Evolutionary conservation across 2,329 filamentous ascomycete genomes (phyloP), one percentile per base, ranked within the genome.

Genomic region (Torrubiella hemipterigena): DNA sequence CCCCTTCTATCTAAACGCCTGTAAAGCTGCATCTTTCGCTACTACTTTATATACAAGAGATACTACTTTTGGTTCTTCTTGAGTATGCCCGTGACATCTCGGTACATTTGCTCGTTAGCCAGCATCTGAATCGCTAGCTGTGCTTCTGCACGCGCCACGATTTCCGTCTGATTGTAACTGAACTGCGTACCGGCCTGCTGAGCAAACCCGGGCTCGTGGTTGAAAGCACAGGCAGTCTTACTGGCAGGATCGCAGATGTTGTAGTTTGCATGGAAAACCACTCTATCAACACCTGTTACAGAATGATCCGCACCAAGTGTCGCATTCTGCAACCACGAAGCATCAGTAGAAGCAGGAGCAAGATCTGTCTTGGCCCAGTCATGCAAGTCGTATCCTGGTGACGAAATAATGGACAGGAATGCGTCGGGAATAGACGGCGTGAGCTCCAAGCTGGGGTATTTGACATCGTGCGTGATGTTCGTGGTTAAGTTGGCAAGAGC

Each of bases 201-300:
- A 13, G 28, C 30, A 30, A 41, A 41, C 11, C 14, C n/a, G 5
- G 38, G 39, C 35, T 41, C 38, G 19, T 41, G 39, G 35, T 41
- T 41, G 27, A 41, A 41, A 2, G 37, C 27, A 10, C 39, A 40
- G 12, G 15, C 26, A 10, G 29, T 23, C 17, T 16, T 29, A 16
- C 31, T 20, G n/a, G n/a, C n/a, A n/a, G n/a, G n/a, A n/a, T n/a
- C n/a, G 25, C 37, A 40, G 31, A 41, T 40, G 6, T 34, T 29
- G 14, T 33, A 41, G 35, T 40, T 40, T 14, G 35, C 27, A 21
- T 41, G 39, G 11, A 40, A 24, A 4, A 40, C 35, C 2, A 31
- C 35, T 24, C 34, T 39, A 19, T 25, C 31, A 4, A 29, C 39
- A 25, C 37, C 31, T 7, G 30, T 20, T 11, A 41, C 8, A 6